Conservation (phyloP, 2,329 filamentous ascomycete genomes). For the Botrytis squamosa region DNA sequence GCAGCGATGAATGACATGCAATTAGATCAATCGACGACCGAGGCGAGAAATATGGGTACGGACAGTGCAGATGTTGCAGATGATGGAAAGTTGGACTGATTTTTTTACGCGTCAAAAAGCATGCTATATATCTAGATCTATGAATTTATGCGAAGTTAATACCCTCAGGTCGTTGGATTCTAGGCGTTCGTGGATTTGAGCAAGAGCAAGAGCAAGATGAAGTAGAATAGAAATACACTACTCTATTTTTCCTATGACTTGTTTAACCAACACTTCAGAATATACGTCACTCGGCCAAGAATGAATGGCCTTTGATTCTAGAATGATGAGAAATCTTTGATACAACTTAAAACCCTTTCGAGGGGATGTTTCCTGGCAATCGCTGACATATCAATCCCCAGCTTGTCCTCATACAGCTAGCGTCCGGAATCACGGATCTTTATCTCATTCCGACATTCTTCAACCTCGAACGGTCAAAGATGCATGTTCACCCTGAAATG, state of each 20-base stretch:
- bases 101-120: background rate
- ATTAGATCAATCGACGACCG: background rate
- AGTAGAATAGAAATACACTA: background rate
- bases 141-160: slow-evolving; percentile 14
- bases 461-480: slow-evolving; percentile 8
- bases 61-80: slow-evolving; percentile 4
- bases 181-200: slow-evolving; percentile 3
- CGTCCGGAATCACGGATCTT: slow-evolving; percentile 12
- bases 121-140: background rate
- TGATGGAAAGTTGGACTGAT: slow-evolving; percentile 9
- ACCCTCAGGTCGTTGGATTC: slow-evolving; percentile 14
- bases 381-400: background rate
- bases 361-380: background rate
- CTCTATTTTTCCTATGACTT: background rate
- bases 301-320: background rate
- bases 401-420: background rate
- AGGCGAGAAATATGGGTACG: background rate
- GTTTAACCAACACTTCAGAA: background rate
- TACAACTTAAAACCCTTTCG: background rate
- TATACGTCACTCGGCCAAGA: background rate
- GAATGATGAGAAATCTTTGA: background rate
- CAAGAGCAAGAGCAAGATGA: background rate
- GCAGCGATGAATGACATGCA: slow-evolving; percentile 29
- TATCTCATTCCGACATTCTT: background rate
- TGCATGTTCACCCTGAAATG: background rate